phyloP scores from a whole-genome alignment of 2,329 filamentous ascomycete genomes.

The Triangularia verruculosa region DNA sequence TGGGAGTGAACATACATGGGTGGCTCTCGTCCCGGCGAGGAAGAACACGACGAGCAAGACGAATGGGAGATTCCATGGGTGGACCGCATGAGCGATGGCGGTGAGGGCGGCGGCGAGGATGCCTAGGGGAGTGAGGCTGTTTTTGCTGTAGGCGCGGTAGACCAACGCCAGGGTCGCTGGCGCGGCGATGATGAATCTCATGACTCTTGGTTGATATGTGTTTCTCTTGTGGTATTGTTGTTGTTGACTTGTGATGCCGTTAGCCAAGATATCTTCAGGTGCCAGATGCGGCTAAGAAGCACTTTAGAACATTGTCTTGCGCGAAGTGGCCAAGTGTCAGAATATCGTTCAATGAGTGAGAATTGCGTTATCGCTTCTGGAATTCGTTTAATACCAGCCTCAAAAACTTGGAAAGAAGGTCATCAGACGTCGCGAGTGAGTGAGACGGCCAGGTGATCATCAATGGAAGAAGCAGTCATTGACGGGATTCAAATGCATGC shows the following conservation, averaged over 20 bases:
- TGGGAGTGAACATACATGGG: conserved; percentile 58
- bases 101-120: conserved; percentile 70
- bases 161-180: conserved; percentile 60
- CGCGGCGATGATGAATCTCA: conserved; percentile 57
- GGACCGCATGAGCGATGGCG: conserved; percentile 77
- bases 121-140: conserved; percentile 75
- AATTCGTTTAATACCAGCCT: background rate
- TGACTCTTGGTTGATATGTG: conserved; percentile 29
- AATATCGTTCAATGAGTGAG: background rate
- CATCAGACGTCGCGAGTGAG: background rate
- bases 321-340: background rate
- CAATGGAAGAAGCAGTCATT: background rate
- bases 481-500: background rate
- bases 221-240: background rate
- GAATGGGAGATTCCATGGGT: conserved; percentile 94
- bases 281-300: background rate
- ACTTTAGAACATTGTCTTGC: background rate
- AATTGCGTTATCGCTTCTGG: background rate
- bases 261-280: background rate
- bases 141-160: conserved; percentile 65
- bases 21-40: conserved; percentile 76
- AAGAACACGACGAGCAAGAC: conserved; percentile 81
- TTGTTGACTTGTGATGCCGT: background rate
- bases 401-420: background rate
- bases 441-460: background rate